phyloP scores from a whole-genome alignment of 495 filamentous ascomycete genomes.

The Trichocladium antarcticum region DNA sequence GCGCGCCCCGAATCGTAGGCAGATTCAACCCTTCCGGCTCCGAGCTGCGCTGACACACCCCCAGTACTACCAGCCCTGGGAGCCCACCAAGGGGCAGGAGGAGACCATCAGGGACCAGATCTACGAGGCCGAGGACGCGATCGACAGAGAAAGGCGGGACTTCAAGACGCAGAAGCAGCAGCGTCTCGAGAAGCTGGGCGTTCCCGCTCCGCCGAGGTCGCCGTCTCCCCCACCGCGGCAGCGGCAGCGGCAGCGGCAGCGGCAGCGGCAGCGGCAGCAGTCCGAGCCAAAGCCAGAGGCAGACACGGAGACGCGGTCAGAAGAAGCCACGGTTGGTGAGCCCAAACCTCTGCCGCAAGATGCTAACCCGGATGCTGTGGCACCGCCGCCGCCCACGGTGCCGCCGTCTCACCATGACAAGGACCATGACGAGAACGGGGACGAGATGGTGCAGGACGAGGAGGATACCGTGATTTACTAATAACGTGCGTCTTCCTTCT shows the following conservation, averaged over 20 bases:
- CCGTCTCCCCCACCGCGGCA: slow-evolving; percentile 3
- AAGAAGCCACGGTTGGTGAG: slow-evolving; percentile 37
- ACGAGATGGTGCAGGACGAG: slow-evolving; percentile 60
- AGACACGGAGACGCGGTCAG: slow-evolving; percentile 9
- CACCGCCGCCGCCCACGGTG: slow-evolving; percentile 11
- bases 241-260: neutral
- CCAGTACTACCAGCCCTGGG: slow-evolving; percentile 87
- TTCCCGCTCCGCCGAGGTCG: slow-evolving; percentile 16
- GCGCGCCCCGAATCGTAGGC: slow-evolving; percentile 68
- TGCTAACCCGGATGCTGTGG: slow-evolving; percentile 28
- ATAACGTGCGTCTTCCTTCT: slow-evolving; percentile 14
- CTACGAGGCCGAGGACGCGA: slow-evolving; percentile 33
- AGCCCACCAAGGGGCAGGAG: slow-evolving; percentile 47
- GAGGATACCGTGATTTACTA: slow-evolving; percentile 85
- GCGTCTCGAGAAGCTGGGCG: slow-evolving; percentile 22
- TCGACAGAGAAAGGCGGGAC: slow-evolving; percentile 36
- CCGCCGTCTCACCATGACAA: slow-evolving; percentile 23
- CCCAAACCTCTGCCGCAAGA: slow-evolving; percentile 31
- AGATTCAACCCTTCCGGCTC: neutral
- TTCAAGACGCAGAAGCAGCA: slow-evolving; percentile 32
- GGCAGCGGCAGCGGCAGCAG: neutral
- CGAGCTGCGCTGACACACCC: slow-evolving; percentile 26
- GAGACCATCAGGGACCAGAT: slow-evolving; percentile 39
- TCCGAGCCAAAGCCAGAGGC: neutral
- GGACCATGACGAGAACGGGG: slow-evolving; percentile 55